Conservation (phyloP, 148 eudicot species). For the Dysphania ambrosioides region DNA sequence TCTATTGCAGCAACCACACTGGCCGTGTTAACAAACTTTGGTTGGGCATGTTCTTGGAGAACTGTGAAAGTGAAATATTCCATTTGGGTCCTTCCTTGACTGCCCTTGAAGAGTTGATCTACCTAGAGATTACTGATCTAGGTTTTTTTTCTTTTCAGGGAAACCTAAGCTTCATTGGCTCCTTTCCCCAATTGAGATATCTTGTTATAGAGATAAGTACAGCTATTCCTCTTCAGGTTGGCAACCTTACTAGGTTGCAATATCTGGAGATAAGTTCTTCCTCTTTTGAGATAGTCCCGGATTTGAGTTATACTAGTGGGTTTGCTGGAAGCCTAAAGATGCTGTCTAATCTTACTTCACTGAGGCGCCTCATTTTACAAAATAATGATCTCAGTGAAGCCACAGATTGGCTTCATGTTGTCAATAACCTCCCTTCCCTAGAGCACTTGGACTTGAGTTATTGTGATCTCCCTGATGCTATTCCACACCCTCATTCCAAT, state of each 20-base stretch:
- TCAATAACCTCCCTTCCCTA: conserved; percentile 25
- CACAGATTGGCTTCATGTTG: conserved; percentile 18
- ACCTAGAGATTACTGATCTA: background rate
- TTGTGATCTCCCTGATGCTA: conserved; percentile 5
- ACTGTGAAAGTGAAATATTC: background rate
- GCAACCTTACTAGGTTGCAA: conserved; percentile 24
- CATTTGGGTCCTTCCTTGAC: conserved; percentile 3
- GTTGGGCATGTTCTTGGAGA: background rate
- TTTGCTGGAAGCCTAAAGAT: background rate
- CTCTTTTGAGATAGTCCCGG: too few relatives aligned
- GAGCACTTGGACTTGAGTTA: conserved; percentile 20
- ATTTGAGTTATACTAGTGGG: background rate
- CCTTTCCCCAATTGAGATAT: conserved; percentile 16
- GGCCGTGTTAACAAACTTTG: conserved; percentile 8
- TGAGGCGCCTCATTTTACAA: conserved; percentile 14
- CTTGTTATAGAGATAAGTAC: background rate
- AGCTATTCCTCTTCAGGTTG: conserved; percentile 16
- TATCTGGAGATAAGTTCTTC: background rate
- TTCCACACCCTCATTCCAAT: background rate
- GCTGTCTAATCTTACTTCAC: conserved; percentile 21
- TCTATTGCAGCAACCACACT: conserved; percentile 14
- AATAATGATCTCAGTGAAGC: conserved; percentile 1
- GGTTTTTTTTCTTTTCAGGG: background rate
- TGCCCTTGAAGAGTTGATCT: conserved; percentile 10
- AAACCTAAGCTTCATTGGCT: conserved; percentile 13